These are phyloP conservation scores for Penicillium sclerotiorum DNA, from an alignment of 2,329 filamentous ascomycete genomes.

Conservation along the genomic window DNA sequence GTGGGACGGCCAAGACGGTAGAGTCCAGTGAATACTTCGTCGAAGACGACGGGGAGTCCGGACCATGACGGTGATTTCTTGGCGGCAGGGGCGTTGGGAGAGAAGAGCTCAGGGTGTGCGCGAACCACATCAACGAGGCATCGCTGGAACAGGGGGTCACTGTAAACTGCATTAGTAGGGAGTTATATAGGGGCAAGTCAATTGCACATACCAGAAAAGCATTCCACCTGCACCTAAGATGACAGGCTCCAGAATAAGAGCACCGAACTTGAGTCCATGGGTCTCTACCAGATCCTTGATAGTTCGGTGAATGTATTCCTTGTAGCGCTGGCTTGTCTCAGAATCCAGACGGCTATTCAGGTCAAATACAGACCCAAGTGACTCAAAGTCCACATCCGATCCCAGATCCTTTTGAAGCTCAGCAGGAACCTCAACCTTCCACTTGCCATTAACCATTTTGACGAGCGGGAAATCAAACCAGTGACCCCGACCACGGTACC, in stretches of 20 bases:
- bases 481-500: conserved; percentile 76
- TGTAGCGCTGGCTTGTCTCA: conserved; percentile 57
- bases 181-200: neutral
- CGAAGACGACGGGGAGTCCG: conserved; percentile 77
- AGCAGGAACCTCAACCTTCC: conserved; percentile 63
- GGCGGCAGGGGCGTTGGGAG: conserved; percentile 20
- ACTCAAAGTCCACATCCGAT: conserved; percentile 47
- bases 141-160: conserved; percentile 79
- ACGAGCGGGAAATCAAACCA: conserved; percentile 82
- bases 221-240: conserved; percentile 83
- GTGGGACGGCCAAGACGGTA: conserved; percentile 77
- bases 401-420: conserved; percentile 53
- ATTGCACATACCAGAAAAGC: conserved; percentile 67
- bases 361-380: conserved; percentile 63
- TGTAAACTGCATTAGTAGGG: conserved; percentile 33
- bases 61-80: conserved; percentile 56
- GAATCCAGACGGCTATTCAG: conserved; percentile 52
- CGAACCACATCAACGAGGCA: conserved; percentile 70
- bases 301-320: conserved; percentile 59
- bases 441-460: conserved; percentile 65
- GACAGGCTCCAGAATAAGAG: conserved; percentile 77
- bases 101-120: conserved; percentile 59
- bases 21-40: conserved; percentile 85
- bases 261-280: conserved; percentile 70
- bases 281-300: conserved; percentile 56